Evolutionary conservation across 139 green algal species (phyloP), one percentile per base, ranked within the genome.

Genomic region (Micractinium conductrix): DNA sequence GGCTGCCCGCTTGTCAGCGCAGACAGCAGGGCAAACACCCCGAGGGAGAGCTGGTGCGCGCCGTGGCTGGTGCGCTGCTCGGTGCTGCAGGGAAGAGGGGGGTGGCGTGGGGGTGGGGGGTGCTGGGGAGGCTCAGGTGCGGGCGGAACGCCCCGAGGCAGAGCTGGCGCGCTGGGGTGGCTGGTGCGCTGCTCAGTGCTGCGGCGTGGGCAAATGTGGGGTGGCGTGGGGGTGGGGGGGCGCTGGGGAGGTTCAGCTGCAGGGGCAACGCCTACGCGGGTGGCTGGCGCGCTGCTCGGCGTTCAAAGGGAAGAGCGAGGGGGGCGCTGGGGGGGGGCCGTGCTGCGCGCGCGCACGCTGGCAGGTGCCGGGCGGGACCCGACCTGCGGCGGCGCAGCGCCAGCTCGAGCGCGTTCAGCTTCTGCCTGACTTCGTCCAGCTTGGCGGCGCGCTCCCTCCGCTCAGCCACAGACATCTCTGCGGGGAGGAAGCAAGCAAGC

Each of bases 1-100:
- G 81, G 78, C 19, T 38, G 62, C 10, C 85, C 85, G 22, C 78
- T 60, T 63, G 88, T 71, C 65, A 92, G 87, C 30, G 81, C 89
- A 3, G 82, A 74, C 28, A 22, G 85, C 45, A 82, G 65, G 14
- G 35, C 53, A 44, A 33, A 55, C 26, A 42, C 62, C 0, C n/a
- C 62, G 6, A 63, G 10, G 1, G 79, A 62, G 45, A 78, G 65
- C 65, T 78, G 67, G 44, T 78, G 79, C 65, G 65, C 45, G 12
- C 16, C 55, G 26, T 78, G 67, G 44, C 65, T 68, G 0, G 26
- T 69, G 45, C 45, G 65, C 44, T 53, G 79, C 79, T 78, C 79
- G 45, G 26, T 40, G 79, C 65, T 84, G 79, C 44, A 40, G 33
- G 74, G 33, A 35, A 4, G 35, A 14, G 30, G 40, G 14, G 19